A percentile compares a stretch with the other conserved stretches of the same genome.
Evolutionary conservation across 495 filamentous ascomycete species (phyloP).

Genomic region (Geopyxis carbonaria): DNA sequence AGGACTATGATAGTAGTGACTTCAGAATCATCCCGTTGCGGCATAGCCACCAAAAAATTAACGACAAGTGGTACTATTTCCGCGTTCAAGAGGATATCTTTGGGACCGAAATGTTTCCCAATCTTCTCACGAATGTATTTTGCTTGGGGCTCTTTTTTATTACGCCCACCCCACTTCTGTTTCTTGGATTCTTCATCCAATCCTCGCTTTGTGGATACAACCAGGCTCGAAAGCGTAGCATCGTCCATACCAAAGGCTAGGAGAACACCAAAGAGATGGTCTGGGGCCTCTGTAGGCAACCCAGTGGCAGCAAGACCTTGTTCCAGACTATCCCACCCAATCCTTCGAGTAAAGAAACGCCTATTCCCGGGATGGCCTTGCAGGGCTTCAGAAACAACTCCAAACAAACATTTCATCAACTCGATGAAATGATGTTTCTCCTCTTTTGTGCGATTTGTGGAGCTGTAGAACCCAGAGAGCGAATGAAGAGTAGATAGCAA

Average conservation of each 20-base stretch:
- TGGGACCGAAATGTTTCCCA: conserved; percentile 33
- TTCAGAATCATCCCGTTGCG: conserved; percentile 31
- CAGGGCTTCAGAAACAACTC: conserved; percentile 57
- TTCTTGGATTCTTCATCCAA: conserved; percentile 7
- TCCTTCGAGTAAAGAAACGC: conserved; percentile 63
- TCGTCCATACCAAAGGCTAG: conserved; percentile 69
- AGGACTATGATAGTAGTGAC: conserved; percentile 44
- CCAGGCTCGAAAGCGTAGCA: conserved; percentile 28
- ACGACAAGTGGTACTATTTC: conserved; percentile 48
- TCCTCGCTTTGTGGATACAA: conserved; percentile 23
- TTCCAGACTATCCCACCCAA: conserved; percentile 61
- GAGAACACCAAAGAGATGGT: conserved; percentile 70
- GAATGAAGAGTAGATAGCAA: conserved; percentile 50
- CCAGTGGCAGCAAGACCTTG: conserved; percentile 43
- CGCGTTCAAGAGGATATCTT: conserved; percentile 41
- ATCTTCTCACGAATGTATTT: conserved; percentile 30
- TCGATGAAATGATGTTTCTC: conserved; percentile 48
- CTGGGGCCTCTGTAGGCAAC: conserved; percentile 42
- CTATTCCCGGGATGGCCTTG: conserved; percentile 70
- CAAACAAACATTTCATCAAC: conserved; percentile 51
- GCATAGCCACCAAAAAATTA: conserved; percentile 47
- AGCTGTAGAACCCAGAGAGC: conserved; percentile 55
- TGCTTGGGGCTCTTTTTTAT: conserved; percentile 22
- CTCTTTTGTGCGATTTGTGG: conserved; percentile 37
- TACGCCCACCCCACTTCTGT: conserved; percentile 1